Conservation (phyloP, 2,329 filamentous ascomycete species). For the Cytospora leucostoma region DNA sequence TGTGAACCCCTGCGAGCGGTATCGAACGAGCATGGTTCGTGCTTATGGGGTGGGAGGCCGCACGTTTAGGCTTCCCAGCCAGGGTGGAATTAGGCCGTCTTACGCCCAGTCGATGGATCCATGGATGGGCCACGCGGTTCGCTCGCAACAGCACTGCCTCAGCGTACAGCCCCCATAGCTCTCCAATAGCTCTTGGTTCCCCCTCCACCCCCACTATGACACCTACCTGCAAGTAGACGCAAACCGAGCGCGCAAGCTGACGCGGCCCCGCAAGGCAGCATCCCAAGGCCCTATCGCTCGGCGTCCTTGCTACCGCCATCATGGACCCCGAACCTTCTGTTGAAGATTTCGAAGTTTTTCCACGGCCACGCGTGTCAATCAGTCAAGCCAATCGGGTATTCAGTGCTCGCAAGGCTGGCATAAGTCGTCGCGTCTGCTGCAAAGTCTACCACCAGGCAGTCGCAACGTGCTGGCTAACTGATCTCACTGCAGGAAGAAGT, state of each 20-base stretch:
- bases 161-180: conserved; percentile 3
- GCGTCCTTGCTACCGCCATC: background rate
- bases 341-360: background rate
- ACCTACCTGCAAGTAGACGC: conserved; percentile 17
- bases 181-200: conserved; percentile 14
- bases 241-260: conserved; percentile 25
- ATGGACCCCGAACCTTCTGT: background rate
- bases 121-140: conserved; percentile 3
- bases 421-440: conserved; percentile 7
- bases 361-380: conserved; percentile 13
- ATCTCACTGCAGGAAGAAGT: conserved; percentile 52
- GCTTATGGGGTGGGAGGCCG: conserved; percentile 13
- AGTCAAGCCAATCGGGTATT: conserved; percentile 6
- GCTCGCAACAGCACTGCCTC: conserved; percentile 3
- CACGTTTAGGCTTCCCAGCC: conserved; percentile 7
- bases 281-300: conserved; percentile 4
- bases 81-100: conserved; percentile 18
- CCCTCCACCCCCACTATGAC: conserved; percentile 17
- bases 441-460: background rate
- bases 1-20: conserved; percentile 10
- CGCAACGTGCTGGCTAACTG: conserved; percentile 28
- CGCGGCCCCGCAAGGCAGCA: conserved; percentile 29
- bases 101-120: background rate
- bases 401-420: background rate
- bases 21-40: conserved; percentile 1